Conservation (phyloP, 2,329 filamentous ascomycete genomes). For the Fusarium aywerte region DNA sequence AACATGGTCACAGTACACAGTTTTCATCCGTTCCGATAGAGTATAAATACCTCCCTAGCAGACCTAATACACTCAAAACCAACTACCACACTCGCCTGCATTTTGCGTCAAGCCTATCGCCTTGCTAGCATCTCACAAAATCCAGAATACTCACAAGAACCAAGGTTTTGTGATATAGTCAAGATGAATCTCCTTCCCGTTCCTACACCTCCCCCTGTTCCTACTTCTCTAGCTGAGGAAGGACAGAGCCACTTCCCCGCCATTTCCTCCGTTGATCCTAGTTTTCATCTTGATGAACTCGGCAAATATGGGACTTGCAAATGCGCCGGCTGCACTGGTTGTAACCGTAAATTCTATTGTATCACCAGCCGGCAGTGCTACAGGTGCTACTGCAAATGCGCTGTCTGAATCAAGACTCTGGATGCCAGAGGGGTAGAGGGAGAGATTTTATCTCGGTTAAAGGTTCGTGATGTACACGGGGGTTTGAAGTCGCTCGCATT, state of each 20-base stretch:
- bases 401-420: not conserved
- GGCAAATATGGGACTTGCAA: not conserved
- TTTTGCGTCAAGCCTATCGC: not conserved
- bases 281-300: not conserved
- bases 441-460: too few relatives aligned
- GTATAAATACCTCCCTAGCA: not conserved
- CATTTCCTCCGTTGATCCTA: accelerated
- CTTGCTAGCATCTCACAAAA: not conserved
- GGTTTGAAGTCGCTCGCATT: not conserved
- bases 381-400: constrained; percentile 5
- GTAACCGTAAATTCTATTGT: not conserved
- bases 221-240: not conserved
- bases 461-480: too few relatives aligned
- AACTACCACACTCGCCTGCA: not conserved
- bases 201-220: not conserved
- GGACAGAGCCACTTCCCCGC: not conserved
- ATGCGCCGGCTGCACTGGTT: not conserved
- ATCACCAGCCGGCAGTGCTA: constrained; percentile 11
- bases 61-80: not conserved
- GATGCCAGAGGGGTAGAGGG: too few relatives aligned
- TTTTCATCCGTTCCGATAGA: not conserved
- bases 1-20: not conserved
- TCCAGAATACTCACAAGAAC: too few relatives aligned
- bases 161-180: not conserved
- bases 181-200: not conserved